A percentile compares a stretch with the other conserved stretches of the same genome.
Conservation (phyloP, 148 eudicot species). For the Cornus controversa region DNA sequence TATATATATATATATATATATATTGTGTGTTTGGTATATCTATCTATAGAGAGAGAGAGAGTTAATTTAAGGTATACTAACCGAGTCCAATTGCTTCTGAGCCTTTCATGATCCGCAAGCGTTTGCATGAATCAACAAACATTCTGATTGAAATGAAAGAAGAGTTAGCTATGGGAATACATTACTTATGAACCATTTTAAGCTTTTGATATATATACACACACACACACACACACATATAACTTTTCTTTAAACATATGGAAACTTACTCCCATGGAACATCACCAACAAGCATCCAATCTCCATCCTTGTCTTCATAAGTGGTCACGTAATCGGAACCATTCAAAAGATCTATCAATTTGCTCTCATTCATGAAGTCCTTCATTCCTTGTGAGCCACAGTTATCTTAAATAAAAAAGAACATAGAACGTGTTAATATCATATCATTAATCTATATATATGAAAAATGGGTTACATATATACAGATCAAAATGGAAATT, state of each 20-base stretch:
- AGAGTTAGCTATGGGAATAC: background rate
- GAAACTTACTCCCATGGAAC: conserved; percentile 63
- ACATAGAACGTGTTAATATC: background rate
- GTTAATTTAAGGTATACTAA: conserved; percentile 27
- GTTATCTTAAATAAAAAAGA: conserved; percentile 20
- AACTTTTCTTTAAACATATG: background rate
- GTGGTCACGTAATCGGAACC: conserved; percentile 56
- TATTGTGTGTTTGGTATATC: too few relatives aligned
- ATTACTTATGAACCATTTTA: background rate
- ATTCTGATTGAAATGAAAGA: conserved; percentile 30
- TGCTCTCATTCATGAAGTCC: conserved; percentile 44
- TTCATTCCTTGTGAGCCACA: conserved; percentile 44
- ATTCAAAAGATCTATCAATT: conserved; percentile 43
- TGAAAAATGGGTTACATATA: too few relatives aligned
- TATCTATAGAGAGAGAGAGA: too few relatives aligned
- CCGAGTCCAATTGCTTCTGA: conserved; percentile 68
- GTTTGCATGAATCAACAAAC: conserved; percentile 60
- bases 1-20: too few relatives aligned
- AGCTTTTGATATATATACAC: too few relatives aligned
- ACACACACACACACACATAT: too few relatives aligned
- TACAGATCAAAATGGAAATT: background rate
- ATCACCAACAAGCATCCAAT: conserved; percentile 70
- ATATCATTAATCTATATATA: too few relatives aligned
- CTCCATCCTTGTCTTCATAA: conserved; percentile 63
- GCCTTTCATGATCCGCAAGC: conserved; percentile 64